Conservation (phyloP, 371 early-diverging fungal genomes). For the Syncephalis plumigaleata region DNA sequence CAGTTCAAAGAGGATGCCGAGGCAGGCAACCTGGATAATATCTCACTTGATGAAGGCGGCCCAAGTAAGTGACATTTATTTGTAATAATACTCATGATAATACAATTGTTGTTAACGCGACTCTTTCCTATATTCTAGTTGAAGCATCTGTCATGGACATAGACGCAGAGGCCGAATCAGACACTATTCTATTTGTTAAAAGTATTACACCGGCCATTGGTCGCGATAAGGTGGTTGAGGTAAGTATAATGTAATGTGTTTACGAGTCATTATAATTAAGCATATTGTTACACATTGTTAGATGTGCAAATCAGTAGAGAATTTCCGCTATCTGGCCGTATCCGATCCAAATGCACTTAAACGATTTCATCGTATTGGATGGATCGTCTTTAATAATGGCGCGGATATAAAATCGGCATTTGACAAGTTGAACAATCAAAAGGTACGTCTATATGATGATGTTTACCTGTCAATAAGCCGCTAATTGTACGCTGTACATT, state of each 20-base stretch:
- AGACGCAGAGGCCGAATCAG: conserved; percentile 20
- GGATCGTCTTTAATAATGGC: conserved; percentile 76
- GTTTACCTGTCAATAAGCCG: neutral
- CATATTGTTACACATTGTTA: conserved; percentile 9
- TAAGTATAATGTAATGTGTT: conserved; percentile 13
- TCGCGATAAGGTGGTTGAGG: conserved; percentile 52
- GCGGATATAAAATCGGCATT: conserved; percentile 59
- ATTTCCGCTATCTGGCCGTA: conserved; percentile 68
- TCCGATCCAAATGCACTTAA: conserved; percentile 75
- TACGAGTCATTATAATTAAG: neutral
- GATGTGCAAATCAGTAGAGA: conserved; percentile 48
- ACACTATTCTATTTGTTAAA: conserved; percentile 55
- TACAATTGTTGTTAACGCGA: neutral
- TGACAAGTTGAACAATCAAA: conserved; percentile 29
- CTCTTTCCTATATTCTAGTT: conserved; percentile 1
- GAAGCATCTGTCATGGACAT: conserved; percentile 12
- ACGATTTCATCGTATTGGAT: conserved; percentile 77
- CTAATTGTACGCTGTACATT: too few species aligned
- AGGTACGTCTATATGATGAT: conserved; percentile 8
- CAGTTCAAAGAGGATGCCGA: conserved; percentile 43
- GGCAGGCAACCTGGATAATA: conserved; percentile 50
- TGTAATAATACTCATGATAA: neutral
- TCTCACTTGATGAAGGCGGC: conserved; percentile 10
- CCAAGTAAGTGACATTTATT: neutral
- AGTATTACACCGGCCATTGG: conserved; percentile 58